Evolutionary conservation across 2,329 filamentous ascomycete genomes (phyloP).

Genomic region (Alternaria triticimaculans): DNA sequence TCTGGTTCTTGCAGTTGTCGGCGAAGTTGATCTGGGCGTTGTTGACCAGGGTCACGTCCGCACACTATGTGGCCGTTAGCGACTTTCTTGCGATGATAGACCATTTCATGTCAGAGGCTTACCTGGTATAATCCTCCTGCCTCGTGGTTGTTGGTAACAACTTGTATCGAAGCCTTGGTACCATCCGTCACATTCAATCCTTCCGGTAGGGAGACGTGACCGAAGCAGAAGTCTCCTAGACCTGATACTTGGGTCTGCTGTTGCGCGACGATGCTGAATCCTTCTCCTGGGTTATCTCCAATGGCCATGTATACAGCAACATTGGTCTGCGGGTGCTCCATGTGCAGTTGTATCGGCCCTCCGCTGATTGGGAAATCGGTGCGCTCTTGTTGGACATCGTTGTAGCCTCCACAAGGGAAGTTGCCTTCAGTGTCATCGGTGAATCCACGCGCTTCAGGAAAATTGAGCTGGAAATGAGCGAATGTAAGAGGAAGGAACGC

Average conservation of each 20-base stretch:
- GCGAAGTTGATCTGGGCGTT: slow-evolving; percentile 53
- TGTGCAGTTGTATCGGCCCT: slow-evolving; percentile 59
- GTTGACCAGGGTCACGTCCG: slow-evolving; percentile 72
- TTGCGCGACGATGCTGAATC: slow-evolving; percentile 73
- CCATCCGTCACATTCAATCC: slow-evolving; percentile 64
- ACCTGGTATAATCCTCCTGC: slow-evolving; percentile 70
- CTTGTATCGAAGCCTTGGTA: slow-evolving; percentile 70
- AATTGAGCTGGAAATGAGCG: slow-evolving; percentile 64
- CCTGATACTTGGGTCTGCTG: slow-evolving; percentile 66
- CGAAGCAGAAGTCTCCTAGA: slow-evolving; percentile 70
- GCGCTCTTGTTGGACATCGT: slow-evolving; percentile 52
- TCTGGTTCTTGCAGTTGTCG: slow-evolving; percentile 65
- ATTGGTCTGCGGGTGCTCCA: slow-evolving; percentile 60
- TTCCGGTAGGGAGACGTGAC: slow-evolving; percentile 62
- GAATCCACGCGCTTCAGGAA: slow-evolving; percentile 59
- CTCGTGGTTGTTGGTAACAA: slow-evolving; percentile 67
- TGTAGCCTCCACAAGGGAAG: slow-evolving; percentile 60
- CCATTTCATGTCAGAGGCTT: slow-evolving; percentile 22
- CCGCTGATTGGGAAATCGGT: slow-evolving; percentile 58
- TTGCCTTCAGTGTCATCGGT: slow-evolving; percentile 54
- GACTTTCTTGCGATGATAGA: not conserved
- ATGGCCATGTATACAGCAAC: slow-evolving; percentile 62
- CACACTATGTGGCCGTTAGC: slow-evolving; percentile 60
- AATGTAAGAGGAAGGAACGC: slow-evolving; percentile 54
- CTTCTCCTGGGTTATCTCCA: slow-evolving; percentile 60